Base-by-base conservation (phyloP, 1,284 basidiomycete genomes). In the Papiliotrema fonsecae region DNA sequence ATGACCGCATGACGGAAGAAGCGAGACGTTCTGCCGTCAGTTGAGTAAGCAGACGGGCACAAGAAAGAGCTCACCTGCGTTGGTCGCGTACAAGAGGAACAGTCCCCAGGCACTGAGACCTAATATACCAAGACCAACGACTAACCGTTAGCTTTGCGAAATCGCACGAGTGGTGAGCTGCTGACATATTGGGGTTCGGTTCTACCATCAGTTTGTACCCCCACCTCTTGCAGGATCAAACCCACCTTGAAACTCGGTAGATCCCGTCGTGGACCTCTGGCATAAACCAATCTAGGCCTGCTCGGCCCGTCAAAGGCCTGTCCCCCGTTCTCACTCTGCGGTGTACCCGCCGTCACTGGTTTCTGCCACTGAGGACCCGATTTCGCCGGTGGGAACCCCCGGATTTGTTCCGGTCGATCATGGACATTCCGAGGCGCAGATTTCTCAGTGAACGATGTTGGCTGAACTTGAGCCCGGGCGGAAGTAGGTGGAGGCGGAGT, bases 241-340 rank as follows among this genome's bases (percentile, higher is more conserved):
- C 70, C 49, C 56, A 71, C 71, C 56, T 58, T 59, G 16, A 70
- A 35, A 10, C 47, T 50, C 0, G 72, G 72, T 52, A 74, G 52
- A 35, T 64, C 62, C 50, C 64, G 57, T 30, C 57, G 60, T 14
- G 59, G 21, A 26, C 18, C 56, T 6, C 65, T 44, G 26, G 63
- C 60, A 54, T 72, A 70, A 10, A 61, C 39, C 62, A 70, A 55
- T 36, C 69, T 56, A 11, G 67, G 66, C 37, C 56, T 60, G 50
- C 64, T 65, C 0, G 69, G 67, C 27, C 65, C 69, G 10, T 39
- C 56, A 45, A 68, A 69, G 11, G 54, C 60, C 27, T 60, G 58
- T 31, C 28, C 51, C 58, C 82, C 79, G 46, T 83, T 77, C 68
- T 87, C 49, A 25, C 45, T 49, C 19, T 45, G 42, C 32, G 34